phyloP scores from a whole-genome alignment of 2,329 filamentous ascomycete species.

The Paecilomyces sp. region DNA sequence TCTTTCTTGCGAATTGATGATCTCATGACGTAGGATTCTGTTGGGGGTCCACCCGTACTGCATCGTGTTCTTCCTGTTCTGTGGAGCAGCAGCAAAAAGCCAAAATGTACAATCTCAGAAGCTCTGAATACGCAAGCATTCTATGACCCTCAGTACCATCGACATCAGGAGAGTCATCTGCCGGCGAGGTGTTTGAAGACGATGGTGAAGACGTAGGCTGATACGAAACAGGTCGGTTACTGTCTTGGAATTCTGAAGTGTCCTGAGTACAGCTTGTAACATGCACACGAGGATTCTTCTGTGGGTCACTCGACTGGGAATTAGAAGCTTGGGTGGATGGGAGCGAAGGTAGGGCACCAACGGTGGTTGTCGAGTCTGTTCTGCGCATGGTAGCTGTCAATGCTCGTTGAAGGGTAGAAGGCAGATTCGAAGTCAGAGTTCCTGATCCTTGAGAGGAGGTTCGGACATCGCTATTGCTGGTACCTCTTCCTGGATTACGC shows the following conservation, averaged over 20 bases:
- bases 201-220: neutral
- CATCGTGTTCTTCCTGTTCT: neutral
- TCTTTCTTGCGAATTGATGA: too few species aligned
- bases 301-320: neutral
- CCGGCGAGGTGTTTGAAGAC: neutral
- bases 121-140: neutral
- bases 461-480: neutral
- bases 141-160: neutral
- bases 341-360: neutral
- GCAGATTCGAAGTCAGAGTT: neutral
- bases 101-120: neutral
- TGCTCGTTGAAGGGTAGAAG: neutral
- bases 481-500: neutral
- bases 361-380: neutral
- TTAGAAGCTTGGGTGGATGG: neutral
- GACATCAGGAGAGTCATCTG: neutral
- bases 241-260: neutral
- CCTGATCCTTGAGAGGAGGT: neutral
- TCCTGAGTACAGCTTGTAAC: neutral
- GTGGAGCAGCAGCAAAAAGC: neutral
- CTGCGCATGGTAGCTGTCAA: neutral
- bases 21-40: neutral
- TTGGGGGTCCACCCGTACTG: neutral
- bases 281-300: neutral
- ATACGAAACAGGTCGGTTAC: neutral